These are phyloP conservation scores for Avena sativa DNA, from an alignment of 176 grass and related monocot genomes.

Conservation along the genomic window DNA sequence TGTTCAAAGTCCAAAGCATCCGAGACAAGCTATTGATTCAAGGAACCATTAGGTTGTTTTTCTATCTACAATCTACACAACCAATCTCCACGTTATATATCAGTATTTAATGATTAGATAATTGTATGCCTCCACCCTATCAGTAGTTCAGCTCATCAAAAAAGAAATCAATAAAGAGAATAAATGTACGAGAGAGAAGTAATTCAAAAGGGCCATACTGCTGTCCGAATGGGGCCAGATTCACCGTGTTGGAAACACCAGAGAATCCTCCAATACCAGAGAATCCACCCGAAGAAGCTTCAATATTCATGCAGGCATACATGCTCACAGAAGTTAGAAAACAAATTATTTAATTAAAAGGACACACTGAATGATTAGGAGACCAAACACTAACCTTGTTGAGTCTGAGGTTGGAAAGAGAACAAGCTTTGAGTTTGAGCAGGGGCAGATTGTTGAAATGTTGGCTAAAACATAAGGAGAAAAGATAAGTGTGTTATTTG, in stretches of 20 bases:
- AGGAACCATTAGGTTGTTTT: slow-evolving; percentile 22
- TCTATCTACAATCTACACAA: slow-evolving; percentile 20
- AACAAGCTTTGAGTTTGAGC: slow-evolving; percentile 64
- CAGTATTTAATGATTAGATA: neutral
- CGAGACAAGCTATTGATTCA: slow-evolving; percentile 24
- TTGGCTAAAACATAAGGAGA: slow-evolving; percentile 42
- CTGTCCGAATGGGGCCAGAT: slow-evolving; percentile 67
- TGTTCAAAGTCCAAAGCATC: neutral
- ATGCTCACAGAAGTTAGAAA: slow-evolving; percentile 19
- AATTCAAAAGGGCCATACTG: slow-evolving; percentile 61
- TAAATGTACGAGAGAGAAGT: slow-evolving; percentile 28
- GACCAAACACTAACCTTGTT: slow-evolving; percentile 58
- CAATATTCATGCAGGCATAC: slow-evolving; percentile 24
- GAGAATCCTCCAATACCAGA: slow-evolving; percentile 61
- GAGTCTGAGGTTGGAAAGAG: slow-evolving; percentile 65
- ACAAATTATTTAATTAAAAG: neutral
- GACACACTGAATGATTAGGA: slow-evolving; percentile 7
- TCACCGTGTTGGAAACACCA: slow-evolving; percentile 57
- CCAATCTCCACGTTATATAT: slow-evolving; percentile 8
- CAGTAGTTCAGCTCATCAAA: slow-evolving; percentile 8
- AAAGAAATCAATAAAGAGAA: neutral
- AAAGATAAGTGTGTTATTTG: slow-evolving; percentile 29
- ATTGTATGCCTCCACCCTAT: neutral
- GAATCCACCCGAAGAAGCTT: slow-evolving; percentile 67
- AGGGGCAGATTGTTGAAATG: slow-evolving; percentile 57